Evolutionary conservation across 805 yeast species (phyloP).

Genomic region (Helenozyma rhizophorensis): DNA sequence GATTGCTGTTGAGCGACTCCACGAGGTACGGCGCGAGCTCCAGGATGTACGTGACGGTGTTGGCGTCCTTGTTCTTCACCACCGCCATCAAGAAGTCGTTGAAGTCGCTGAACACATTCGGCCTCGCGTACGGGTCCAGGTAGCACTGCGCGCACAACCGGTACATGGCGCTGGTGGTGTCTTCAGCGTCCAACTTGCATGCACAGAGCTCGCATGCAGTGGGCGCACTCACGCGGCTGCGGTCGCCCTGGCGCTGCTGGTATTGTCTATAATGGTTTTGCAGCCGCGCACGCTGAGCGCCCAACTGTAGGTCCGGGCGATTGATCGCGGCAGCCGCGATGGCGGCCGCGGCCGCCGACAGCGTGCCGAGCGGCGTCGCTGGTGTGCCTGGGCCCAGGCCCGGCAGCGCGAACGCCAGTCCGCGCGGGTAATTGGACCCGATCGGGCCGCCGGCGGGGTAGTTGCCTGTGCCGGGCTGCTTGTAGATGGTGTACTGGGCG

Average conservation of each 20-base stretch:
- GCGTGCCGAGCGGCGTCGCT: slow-evolving; percentile 3
- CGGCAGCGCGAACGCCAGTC: not conserved
- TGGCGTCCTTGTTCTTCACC: slow-evolving; percentile 14
- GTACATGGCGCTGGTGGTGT: slow-evolving; percentile 22
- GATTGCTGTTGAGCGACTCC: slow-evolving; percentile 20
- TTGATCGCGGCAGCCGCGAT: slow-evolving; percentile 16
- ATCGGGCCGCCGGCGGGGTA: slow-evolving; percentile 1
- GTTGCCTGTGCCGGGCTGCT: slow-evolving; percentile 5
- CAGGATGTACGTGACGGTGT: slow-evolving; percentile 10
- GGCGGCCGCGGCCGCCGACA: slow-evolving; percentile 14
- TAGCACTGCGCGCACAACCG: slow-evolving; percentile 27
- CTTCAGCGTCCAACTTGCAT: slow-evolving; percentile 19
- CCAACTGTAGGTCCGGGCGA: slow-evolving; percentile 9
- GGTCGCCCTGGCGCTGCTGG: slow-evolving; percentile 16
- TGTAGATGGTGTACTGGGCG: slow-evolving; percentile 11
- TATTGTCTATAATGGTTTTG: slow-evolving; percentile 14
- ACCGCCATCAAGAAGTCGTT: slow-evolving; percentile 23
- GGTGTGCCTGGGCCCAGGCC: not conserved
- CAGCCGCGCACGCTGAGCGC: slow-evolving; percentile 8
- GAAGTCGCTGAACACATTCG: slow-evolving; percentile 24
- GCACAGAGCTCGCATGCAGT: slow-evolving; percentile 27
- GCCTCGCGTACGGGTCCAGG: slow-evolving; percentile 25
- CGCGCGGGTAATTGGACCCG: slow-evolving; percentile 1
- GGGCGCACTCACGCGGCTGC: slow-evolving; percentile 12
- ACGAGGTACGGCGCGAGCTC: slow-evolving; percentile 17